phyloP scores from a whole-genome alignment of 2,329 filamentous ascomycete species.

The Fusarium sacchari region DNA sequence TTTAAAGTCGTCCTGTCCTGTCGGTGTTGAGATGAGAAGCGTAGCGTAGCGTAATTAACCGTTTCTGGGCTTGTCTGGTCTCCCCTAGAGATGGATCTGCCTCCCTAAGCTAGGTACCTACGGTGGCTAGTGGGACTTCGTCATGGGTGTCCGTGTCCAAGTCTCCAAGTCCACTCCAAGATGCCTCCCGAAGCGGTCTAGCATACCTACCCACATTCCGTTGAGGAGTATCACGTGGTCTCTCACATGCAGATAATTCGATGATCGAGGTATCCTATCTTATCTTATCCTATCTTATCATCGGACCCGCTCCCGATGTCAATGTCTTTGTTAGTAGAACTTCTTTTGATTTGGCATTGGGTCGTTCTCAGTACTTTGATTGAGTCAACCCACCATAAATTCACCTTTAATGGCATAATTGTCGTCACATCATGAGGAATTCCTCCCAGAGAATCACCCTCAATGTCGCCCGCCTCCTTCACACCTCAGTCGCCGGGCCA shows the following conservation, averaged over 20 bases:
- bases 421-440: slow-evolving; percentile 47
- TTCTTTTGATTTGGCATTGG: not conserved
- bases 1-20: slow-evolving; percentile 26
- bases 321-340: slow-evolving; percentile 7
- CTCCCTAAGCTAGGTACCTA: not conserved
- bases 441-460: slow-evolving; percentile 48
- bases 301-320: slow-evolving; percentile 7
- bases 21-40: slow-evolving; percentile 31
- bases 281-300: slow-evolving; percentile 24
- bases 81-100: slow-evolving; percentile 43
- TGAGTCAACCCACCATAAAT: slow-evolving; percentile 2
- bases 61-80: slow-evolving; percentile 36
- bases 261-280: not conserved
- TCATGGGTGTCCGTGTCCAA: slow-evolving; percentile 44
- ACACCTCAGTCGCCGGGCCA: slow-evolving; percentile 41
- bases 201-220: slow-evolving; percentile 23
- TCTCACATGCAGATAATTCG: slow-evolving; percentile 40
- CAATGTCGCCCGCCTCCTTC: slow-evolving; percentile 45
- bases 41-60: slow-evolving; percentile 43
- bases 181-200: slow-evolving; percentile 42
- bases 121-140: slow-evolving; percentile 41
- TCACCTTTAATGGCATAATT: slow-evolving; percentile 35
- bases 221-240: slow-evolving; percentile 35
- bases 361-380: not conserved
- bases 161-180: slow-evolving; percentile 17